Base-by-base conservation (phyloP, 2,329 filamentous ascomycete species). In the Paecilomyces formosus region DNA sequence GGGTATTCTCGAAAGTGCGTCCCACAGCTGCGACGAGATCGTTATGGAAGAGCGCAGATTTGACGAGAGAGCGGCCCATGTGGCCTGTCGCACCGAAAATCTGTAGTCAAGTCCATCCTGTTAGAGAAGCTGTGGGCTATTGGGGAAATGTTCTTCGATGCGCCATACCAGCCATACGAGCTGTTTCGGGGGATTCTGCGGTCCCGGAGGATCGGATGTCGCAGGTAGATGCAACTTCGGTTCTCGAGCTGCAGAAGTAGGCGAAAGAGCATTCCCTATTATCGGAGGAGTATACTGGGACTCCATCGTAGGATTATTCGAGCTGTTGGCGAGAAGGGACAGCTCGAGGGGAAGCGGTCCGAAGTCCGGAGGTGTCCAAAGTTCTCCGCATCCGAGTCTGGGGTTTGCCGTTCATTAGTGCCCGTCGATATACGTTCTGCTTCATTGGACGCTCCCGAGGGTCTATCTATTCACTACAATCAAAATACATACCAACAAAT, bases 41-140 rank as follows among this genome's bases (percentile, higher is more conserved):
- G 65, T 88, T 88, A 66, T 91, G 88, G 15, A 85, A 81, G 22
- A 97, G 81, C 15, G 89, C 91, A 57, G 84, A 86, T 68, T 94
- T 93, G 60, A 93, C 90, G 21, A 97, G 84, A 7, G 90, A 95
- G 56, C 91, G 88, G 60, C 94, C 94, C 82, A 97, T 96, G 69
- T 99, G 94, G 58, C 94, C 94, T n/a, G 92, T 97, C 54, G 91
- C 92, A 54, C 94, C 94, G 74, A 97, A 99, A 57, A 97, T 81
- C 90, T 92, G 60, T 49, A 13, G 60, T 39, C 22, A 30, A 30
- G 62, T 61, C 55, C 45, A n/a, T 18, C 13, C 28, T 18, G 55
- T 51, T 55, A 45, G 24, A 53, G 52, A 22, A 35, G 3, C 45
- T 35, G 26, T n/a, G 18, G 33, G 33, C 52, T 35, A 51, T 53